Evolutionary conservation across 78 protist genomes (phyloP).

Genomic region (Tieghemostelium lacteum): DNA sequence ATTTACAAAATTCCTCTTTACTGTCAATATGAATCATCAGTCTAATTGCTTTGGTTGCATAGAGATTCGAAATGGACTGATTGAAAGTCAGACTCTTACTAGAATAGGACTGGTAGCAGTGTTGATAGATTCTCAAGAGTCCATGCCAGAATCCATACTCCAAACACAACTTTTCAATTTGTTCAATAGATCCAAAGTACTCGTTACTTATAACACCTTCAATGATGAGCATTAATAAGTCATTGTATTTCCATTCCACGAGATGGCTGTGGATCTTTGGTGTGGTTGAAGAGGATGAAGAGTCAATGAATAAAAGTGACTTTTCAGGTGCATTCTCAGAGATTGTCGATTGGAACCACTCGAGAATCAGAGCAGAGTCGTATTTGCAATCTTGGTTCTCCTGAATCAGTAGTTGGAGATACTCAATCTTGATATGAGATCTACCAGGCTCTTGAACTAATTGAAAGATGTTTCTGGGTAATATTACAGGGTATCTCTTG

Average conservation of each 20-base stretch:
- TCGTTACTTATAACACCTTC: slow-evolving; percentile 1
- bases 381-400: slow-evolving; percentile 9
- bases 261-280: slow-evolving; percentile 16
- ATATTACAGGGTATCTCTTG: slow-evolving; percentile 28
- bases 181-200: not conserved
- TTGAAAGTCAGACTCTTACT: slow-evolving; percentile 2
- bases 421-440: slow-evolving; percentile 7
- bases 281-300: not conserved
- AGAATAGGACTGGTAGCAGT: not conserved
- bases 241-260: slow-evolving; percentile 26
- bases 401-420: slow-evolving; percentile 31
- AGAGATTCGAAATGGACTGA: not conserved
- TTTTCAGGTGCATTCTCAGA: not conserved
- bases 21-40: slow-evolving; percentile 28
- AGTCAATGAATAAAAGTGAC: slow-evolving; percentile 9
- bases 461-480: slow-evolving; percentile 43
- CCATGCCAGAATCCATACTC: slow-evolving; percentile 40
- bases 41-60: slow-evolving; percentile 19
- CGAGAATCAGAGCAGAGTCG: slow-evolving; percentile 8
- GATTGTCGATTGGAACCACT: slow-evolving; percentile 41
- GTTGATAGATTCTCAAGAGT: slow-evolving; percentile 1
- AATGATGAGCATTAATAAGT: slow-evolving; percentile 12
- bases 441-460: not conserved
- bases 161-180: slow-evolving; percentile 4
- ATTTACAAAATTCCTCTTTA: not conserved